Conservation (phyloP, 345 rosid genomes). For the Kandelia obovata region DNA sequence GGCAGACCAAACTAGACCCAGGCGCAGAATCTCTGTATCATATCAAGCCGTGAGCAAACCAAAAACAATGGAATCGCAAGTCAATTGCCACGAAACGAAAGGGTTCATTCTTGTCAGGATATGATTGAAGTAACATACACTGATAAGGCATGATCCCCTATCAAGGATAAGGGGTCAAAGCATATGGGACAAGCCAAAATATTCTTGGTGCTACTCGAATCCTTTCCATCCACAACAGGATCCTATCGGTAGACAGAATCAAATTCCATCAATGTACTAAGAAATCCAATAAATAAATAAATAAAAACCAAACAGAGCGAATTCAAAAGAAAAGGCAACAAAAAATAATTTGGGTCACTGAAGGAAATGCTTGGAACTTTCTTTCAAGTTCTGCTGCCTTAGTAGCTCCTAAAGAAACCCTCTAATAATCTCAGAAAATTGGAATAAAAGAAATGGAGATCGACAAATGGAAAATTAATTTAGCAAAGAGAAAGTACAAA, state of each 20-base stretch:
- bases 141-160: slow-evolving; percentile 33
- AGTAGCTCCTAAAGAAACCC: too few relatives aligned
- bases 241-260: slow-evolving; percentile 23
- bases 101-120: neutral
- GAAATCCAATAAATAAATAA: too few relatives aligned
- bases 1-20: slow-evolving; percentile 48
- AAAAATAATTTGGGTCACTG: too few relatives aligned
- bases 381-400: too few relatives aligned
- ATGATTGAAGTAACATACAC: slow-evolving; percentile 39
- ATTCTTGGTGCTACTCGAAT: slow-evolving; percentile 22
- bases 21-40: slow-evolving; percentile 39
- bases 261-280: neutral
- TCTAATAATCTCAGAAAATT: neutral
- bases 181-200: slow-evolving; percentile 83
- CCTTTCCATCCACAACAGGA: slow-evolving; percentile 29
- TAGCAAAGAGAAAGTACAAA: neutral
- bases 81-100: neutral
- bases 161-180: slow-evolving; percentile 42
- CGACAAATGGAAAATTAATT: neutral
- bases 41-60: slow-evolving; percentile 9
- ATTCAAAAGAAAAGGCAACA: too few relatives aligned
- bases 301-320: too few relatives aligned
- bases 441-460: too few relatives aligned
- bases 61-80: neutral
- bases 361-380: too few relatives aligned